phyloP scores from a whole-genome alignment of 2,329 filamentous ascomycete genomes.

The Talaromyces sp. region DNA sequence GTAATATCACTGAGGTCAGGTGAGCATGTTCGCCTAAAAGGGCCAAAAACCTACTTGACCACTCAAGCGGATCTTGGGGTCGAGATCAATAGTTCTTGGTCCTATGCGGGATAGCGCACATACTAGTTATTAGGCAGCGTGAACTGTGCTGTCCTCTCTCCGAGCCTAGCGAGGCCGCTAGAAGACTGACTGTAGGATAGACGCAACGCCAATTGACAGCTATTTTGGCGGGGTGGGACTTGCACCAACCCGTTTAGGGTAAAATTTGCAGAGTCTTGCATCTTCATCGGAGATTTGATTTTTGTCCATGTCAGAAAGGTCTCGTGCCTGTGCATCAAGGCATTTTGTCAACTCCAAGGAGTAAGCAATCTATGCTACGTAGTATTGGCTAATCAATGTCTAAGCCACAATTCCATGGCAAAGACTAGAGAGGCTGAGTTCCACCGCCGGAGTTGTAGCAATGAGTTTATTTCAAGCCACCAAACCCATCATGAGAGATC shows the following conservation, averaged over 20 bases:
- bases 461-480: slow-evolving; percentile 9
- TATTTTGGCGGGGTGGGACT: neutral
- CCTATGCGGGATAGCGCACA: slow-evolving; percentile 8
- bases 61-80: neutral
- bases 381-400: neutral
- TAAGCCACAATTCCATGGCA: slow-evolving; percentile 5
- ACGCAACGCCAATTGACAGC: neutral
- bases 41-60: neutral
- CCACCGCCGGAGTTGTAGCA: neutral
- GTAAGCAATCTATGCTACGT: neutral
- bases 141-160: neutral
- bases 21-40: slow-evolving; percentile 6
- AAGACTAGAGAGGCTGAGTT: neutral
- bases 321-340: slow-evolving; percentile 2
- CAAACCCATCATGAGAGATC: neutral
- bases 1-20: slow-evolving; percentile 12
- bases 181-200: neutral
- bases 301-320: slow-evolving; percentile 1
- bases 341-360: neutral
- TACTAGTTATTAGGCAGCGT: neutral
- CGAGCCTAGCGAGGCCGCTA: neutral
- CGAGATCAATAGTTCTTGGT: neutral
- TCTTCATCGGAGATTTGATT: slow-evolving; percentile 1
- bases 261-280: neutral
- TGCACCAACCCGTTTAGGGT: neutral